These are phyloP conservation scores for Penicillium janthinellum DNA, from an alignment of 2,329 filamentous ascomycete genomes.

Conservation along the genomic window DNA sequence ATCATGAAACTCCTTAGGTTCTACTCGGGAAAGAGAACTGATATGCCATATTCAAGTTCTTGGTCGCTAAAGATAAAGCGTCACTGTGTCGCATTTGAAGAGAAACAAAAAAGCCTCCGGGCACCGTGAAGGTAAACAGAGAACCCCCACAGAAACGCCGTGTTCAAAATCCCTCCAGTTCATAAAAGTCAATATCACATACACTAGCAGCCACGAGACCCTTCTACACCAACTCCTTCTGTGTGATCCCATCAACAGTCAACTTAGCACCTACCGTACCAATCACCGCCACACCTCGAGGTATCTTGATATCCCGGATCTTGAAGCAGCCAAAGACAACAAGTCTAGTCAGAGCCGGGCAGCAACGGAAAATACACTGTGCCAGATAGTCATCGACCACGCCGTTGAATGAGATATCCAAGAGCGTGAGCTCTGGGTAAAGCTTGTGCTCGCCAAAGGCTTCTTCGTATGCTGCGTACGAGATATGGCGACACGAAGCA, in stretches of 20 bases:
- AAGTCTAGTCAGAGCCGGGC: slow-evolving; percentile 54
- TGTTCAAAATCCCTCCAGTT: not conserved
- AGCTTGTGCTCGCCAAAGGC: slow-evolving; percentile 65
- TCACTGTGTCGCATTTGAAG: not conserved
- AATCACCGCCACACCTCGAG: slow-evolving; percentile 60
- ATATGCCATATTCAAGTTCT: not conserved
- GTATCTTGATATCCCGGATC: slow-evolving; percentile 58
- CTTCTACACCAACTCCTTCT: slow-evolving; percentile 13
- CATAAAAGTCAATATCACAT: not conserved
- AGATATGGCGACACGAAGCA: slow-evolving; percentile 82
- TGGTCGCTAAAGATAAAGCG: not conserved
- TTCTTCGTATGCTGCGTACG: slow-evolving; percentile 68
- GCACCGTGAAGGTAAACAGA: not conserved
- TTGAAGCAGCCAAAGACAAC: slow-evolving; percentile 66
- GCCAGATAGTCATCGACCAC: slow-evolving; percentile 49
- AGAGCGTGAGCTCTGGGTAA: slow-evolving; percentile 69
- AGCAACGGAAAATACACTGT: slow-evolving; percentile 48
- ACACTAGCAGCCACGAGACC: not conserved
- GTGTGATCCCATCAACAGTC: slow-evolving; percentile 20
- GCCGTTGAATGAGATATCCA: slow-evolving; percentile 73
- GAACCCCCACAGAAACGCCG: not conserved
- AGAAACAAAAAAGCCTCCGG: not conserved
- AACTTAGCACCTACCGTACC: slow-evolving; percentile 40
- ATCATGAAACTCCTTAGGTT: not conserved
- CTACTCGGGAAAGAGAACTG: not conserved